Evolutionary conservation across 371 early-diverging fungal species (phyloP).

Genomic region (Actinomucor elegans): DNA sequence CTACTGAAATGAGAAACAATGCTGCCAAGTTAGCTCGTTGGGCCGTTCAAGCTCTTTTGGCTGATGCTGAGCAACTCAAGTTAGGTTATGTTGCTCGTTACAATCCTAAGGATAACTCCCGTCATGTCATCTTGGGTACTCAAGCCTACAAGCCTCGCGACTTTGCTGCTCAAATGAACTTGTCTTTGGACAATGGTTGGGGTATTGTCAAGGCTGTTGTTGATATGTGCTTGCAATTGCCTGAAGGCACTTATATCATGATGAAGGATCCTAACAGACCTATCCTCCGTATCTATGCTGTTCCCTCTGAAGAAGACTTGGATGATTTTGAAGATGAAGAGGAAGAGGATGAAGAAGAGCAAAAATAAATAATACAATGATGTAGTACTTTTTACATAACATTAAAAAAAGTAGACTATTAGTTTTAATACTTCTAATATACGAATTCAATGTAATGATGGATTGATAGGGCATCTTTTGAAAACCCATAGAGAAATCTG

Average conservation of each 20-base stretch:
- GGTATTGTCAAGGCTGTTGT: conserved; percentile 94
- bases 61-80: conserved; percentile 89
- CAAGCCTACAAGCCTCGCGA: conserved; percentile 89
- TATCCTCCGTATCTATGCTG: conserved; percentile 77
- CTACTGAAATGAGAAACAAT: conserved; percentile 98
- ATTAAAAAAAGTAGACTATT: too few relatives aligned
- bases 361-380: conserved; percentile 6
- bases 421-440: too few relatives aligned
- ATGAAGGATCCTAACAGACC: conserved; percentile 96
- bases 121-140: conserved; percentile 86
- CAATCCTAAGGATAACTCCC: conserved; percentile 76
- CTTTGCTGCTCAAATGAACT: conserved; percentile 89
- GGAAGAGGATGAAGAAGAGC: conserved; percentile 45
- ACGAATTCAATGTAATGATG: too few relatives aligned
- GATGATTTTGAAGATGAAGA: conserved; percentile 56
- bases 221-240: conserved; percentile 79
- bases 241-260: conserved; percentile 93
- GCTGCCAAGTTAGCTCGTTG: conserved; percentile 93
- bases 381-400: too few relatives aligned
- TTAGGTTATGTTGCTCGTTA: conserved; percentile 86
- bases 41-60: conserved; percentile 89
- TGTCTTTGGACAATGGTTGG: conserved; percentile 86
- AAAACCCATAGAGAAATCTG: too few relatives aligned
- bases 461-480: too few relatives aligned
- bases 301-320: conserved; percentile 70